These are phyloP conservation scores for Cladosporium sp. DNA, from an alignment of 2,329 filamentous ascomycete genomes.

Conservation along the genomic window DNA sequence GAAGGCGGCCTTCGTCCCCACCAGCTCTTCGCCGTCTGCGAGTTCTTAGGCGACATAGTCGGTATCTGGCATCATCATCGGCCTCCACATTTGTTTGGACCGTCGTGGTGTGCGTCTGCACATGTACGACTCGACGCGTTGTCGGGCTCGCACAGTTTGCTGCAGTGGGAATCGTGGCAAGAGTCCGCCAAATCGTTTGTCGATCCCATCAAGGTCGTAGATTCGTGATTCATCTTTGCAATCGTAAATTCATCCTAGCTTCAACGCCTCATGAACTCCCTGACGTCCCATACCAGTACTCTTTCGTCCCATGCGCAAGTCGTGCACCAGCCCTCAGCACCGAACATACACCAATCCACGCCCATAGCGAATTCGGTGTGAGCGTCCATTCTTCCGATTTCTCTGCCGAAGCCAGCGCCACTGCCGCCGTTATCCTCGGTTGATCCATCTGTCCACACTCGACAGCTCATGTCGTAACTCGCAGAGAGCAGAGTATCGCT, in stretches of 20 bases:
- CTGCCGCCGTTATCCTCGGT: constrained; percentile 45
- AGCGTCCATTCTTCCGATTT: constrained; percentile 83
- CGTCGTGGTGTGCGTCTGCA: neutral
- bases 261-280: constrained; percentile 56
- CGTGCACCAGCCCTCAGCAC: constrained; percentile 91
- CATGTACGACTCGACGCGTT: neutral
- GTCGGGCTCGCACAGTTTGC: neutral
- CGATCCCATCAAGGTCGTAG: neutral
- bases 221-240: neutral
- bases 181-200: neutral
- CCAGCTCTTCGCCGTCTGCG: neutral
- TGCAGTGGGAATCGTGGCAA: neutral
- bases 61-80: too few relatives aligned
- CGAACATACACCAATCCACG: constrained; percentile 97
- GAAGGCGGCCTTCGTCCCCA: neutral
- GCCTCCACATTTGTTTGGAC: neutral
- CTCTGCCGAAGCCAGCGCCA: constrained; percentile 44
- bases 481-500: constrained; percentile 82
- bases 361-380: constrained; percentile 97
- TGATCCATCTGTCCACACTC: constrained; percentile 86
- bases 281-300: constrained; percentile 89
- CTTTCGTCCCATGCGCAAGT: constrained; percentile 93
- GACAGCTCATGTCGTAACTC: constrained; percentile 97
- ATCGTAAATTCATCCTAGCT: neutral
- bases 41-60: neutral